Evolutionary conservation across 768 basidiomycete species (phyloP).

Genomic region (Tulasnella sp.): DNA sequence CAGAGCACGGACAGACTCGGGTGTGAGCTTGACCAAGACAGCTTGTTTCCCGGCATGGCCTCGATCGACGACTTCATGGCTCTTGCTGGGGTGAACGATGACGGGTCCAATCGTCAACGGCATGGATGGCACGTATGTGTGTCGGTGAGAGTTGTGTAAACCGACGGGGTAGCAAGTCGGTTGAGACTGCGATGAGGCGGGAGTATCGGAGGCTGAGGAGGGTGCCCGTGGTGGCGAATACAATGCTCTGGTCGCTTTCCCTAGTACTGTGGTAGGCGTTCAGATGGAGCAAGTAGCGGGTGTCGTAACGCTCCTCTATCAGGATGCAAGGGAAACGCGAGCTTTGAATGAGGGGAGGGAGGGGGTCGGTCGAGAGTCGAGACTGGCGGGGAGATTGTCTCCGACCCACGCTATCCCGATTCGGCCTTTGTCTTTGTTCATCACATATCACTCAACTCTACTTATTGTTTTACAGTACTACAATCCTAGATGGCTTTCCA

Average conservation of each 20-base stretch:
- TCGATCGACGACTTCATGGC: neutral
- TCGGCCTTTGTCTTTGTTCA: no score
- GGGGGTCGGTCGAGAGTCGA: no score
- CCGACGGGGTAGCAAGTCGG: neutral
- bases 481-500: constrained; percentile 42
- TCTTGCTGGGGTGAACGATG: constrained; percentile 1
- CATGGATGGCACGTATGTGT: neutral
- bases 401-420: no score
- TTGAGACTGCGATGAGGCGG: neutral
- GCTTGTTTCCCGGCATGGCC: constrained; percentile 3
- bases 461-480: neutral
- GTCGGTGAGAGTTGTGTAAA: neutral
- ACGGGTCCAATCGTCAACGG: neutral
- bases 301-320: no score
- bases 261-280: no score
- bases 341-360: no score
- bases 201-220: neutral
- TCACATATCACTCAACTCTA: no score
- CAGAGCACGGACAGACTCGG: constrained; percentile 6
- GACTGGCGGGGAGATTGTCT: no score
- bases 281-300: no score
- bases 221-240: no score
- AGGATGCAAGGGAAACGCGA: neutral
- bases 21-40: constrained; percentile 5
- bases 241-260: no score